These are phyloP conservation scores for maize (Zea mays) DNA, from an alignment of 176 grass and related monocot genomes.

Conservation along the genomic window Zm-B73-REFERENCE-NAM-5.0 NC_050099.1:206712001-206712500, in stretches of 20 bases:
- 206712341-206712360: neutral
- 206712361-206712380: neutral
- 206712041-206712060: neutral
- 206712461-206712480: neutral
- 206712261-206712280: constrained; percentile 1
- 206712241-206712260: constrained; percentile 37
- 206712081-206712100: constrained; percentile 19
- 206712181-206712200: constrained; percentile 75
- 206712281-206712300: neutral
- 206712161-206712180: constrained; percentile 91
- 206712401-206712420: neutral
- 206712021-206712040: constrained; percentile 12
- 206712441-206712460: neutral
- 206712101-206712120: constrained; percentile 47
- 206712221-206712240: constrained; percentile 60
- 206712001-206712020: constrained; percentile 2
- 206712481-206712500: neutral
- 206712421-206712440: neutral
- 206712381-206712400: neutral
- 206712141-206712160: constrained; percentile 87
- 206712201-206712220: constrained; percentile 71
- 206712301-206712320: neutral
- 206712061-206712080: neutral
- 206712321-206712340: neutral
- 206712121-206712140: constrained; percentile 89